Evolutionary conservation across 768 basidiomycete species (phyloP).

Genomic region (Galerina marginata): DNA sequence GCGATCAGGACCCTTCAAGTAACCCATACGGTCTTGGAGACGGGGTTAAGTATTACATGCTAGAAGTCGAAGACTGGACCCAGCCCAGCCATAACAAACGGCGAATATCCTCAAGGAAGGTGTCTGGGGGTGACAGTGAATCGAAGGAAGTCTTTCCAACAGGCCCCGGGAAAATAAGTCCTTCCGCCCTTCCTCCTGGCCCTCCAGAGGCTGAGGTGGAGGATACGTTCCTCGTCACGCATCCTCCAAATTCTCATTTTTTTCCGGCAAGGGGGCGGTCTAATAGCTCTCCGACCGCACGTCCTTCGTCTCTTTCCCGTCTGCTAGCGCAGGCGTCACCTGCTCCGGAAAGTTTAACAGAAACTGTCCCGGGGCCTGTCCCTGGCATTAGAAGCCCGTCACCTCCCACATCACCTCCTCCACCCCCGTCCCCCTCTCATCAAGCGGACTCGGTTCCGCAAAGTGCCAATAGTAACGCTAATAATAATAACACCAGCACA

Average conservation of each 20-base stretch:
- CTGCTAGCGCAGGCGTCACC: conserved; percentile 75
- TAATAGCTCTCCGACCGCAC: conserved; percentile 70
- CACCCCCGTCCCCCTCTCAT: conserved; percentile 42
- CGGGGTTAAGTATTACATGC: conserved; percentile 92
- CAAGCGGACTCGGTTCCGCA: conserved; percentile 41
- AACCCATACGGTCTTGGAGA: conserved; percentile 91
- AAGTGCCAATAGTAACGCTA: conserved; percentile 24
- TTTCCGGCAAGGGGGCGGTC: conserved; percentile 68
- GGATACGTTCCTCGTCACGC: conserved; percentile 68
- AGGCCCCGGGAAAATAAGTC: conserved; percentile 26
- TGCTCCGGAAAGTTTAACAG: conserved; percentile 40
- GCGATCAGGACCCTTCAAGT: conserved; percentile 70
- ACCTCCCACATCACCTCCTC: conserved; percentile 40
- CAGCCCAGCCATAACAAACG: conserved; percentile 73
- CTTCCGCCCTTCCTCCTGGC: conserved; percentile 57
- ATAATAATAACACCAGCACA: conserved; percentile 6
- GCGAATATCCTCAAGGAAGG: conserved; percentile 56
- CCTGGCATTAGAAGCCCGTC: conserved; percentile 34
- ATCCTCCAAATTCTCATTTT: conserved; percentile 69
- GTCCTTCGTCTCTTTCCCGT: conserved; percentile 81
- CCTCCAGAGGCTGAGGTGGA: conserved; percentile 77
- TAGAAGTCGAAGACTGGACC: conserved; percentile 94
- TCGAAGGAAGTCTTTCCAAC: conserved; percentile 37
- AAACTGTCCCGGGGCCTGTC: conserved; percentile 4
- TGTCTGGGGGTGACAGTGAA: conserved; percentile 50